These are phyloP conservation scores for Strigomonas culicis DNA, from an alignment of 208 protist species.

Conservation along the genomic window DNA sequence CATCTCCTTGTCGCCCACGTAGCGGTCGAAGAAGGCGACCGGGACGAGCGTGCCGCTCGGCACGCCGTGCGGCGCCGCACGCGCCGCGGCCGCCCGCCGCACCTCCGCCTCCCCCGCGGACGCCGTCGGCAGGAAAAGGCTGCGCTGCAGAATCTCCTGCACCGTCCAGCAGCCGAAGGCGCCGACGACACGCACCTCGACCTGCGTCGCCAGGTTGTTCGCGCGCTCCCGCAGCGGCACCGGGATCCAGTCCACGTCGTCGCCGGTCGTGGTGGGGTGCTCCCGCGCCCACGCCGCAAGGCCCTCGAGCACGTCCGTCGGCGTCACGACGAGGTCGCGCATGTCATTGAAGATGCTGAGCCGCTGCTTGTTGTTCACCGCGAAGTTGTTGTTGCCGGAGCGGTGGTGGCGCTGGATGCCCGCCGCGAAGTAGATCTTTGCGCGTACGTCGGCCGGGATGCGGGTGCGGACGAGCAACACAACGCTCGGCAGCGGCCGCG, in stretches of 20 bases:
- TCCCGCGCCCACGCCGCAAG: slow-evolving; percentile 11
- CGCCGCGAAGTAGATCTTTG: slow-evolving; percentile 23
- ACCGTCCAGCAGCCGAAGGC: slow-evolving; percentile 50
- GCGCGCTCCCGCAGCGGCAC: not conserved
- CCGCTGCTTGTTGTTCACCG: slow-evolving; percentile 3
- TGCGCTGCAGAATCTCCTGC: slow-evolving; percentile 29
- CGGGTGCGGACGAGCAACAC: slow-evolving; percentile 35
- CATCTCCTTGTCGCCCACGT: slow-evolving; percentile 59
- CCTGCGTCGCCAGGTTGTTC: slow-evolving; percentile 1
- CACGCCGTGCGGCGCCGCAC: slow-evolving; percentile 25
- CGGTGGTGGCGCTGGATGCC: slow-evolving; percentile 27
- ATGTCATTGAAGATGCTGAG: not conserved
- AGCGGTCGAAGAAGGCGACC: slow-evolving; percentile 42
- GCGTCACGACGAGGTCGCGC: not conserved
- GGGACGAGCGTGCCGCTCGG: slow-evolving; percentile 21
- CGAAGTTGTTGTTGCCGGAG: slow-evolving; percentile 7
- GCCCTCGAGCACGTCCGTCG: slow-evolving; percentile 7
- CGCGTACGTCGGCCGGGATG: slow-evolving; percentile 20
- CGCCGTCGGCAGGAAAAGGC: slow-evolving; percentile 15
- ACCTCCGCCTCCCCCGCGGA: not conserved
- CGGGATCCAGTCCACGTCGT: not conserved
- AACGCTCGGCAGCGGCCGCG: slow-evolving; percentile 20
- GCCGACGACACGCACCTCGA: slow-evolving; percentile 39
- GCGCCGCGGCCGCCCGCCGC: slow-evolving; percentile 9
- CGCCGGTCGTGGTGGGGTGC: not conserved